Evolutionary conservation across 2,329 filamentous ascomycete genomes (phyloP).

Genomic region (Hortaea sp.): DNA sequence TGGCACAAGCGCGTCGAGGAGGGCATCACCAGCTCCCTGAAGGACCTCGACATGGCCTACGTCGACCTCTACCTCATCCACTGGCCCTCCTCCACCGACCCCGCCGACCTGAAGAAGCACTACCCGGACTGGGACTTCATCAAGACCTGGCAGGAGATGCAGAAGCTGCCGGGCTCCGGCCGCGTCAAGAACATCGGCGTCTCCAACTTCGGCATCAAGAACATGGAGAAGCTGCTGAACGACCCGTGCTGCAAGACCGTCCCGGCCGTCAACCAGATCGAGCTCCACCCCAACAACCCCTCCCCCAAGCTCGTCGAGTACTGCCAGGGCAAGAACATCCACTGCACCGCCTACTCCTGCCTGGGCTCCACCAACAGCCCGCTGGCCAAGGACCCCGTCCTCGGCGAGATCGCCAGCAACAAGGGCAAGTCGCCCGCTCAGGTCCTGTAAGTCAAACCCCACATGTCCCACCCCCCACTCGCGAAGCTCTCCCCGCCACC

Average conservation of each 20-base stretch:
- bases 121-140: slow-evolving; percentile 71
- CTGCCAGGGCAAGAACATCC: slow-evolving; percentile 63
- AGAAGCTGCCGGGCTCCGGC: slow-evolving; percentile 49
- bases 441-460: slow-evolving; percentile 52
- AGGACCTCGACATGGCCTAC: slow-evolving; percentile 53
- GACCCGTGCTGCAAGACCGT: slow-evolving; percentile 53
- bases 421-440: slow-evolving; percentile 65
- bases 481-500: not conserved
- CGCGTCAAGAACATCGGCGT: slow-evolving; percentile 68
- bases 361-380: slow-evolving; percentile 62
- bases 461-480: too few species aligned
- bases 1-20: slow-evolving; percentile 61
- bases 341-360: slow-evolving; percentile 65
- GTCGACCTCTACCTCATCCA: slow-evolving; percentile 64
- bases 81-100: slow-evolving; percentile 58
- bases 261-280: slow-evolving; percentile 69
- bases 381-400: slow-evolving; percentile 55
- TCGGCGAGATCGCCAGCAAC: slow-evolving; percentile 48
- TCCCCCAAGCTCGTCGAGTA: slow-evolving; percentile 70
- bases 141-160: slow-evolving; percentile 53
- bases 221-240: slow-evolving; percentile 63
- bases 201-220: slow-evolving; percentile 74
- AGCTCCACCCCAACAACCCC: slow-evolving; percentile 71
- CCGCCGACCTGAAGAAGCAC: slow-evolving; percentile 55
- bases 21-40: slow-evolving; percentile 50